Percentiles rank a stretch among this genome's conserved stretches.
Evolutionary conservation across 2,329 filamentous ascomycete species (phyloP).

Genomic region (Hymenoscyphus infarciens): DNA sequence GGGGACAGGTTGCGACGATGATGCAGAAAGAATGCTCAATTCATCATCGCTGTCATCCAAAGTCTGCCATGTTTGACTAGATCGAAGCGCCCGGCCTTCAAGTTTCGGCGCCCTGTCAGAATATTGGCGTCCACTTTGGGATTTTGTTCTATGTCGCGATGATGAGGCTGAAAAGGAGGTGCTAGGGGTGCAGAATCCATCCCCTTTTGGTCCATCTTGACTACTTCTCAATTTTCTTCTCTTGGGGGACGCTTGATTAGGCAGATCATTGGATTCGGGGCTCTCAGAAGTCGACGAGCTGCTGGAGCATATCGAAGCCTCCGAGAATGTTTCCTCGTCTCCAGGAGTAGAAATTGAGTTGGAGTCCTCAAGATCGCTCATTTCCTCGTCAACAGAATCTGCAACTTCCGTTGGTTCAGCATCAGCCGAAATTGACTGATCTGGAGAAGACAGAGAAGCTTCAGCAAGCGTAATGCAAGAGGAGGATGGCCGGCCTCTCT

Average conservation of each 20-base stretch:
- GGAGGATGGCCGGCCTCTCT: not conserved
- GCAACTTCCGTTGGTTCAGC: not conserved
- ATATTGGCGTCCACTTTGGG: not conserved
- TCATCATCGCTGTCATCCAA: conserved; percentile 34
- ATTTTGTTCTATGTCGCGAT: conserved; percentile 5
- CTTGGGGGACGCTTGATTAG: not conserved
- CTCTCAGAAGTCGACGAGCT: not conserved
- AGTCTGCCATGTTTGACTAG: conserved; percentile 23
- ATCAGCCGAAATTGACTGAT: no score
- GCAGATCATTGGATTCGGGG: not conserved
- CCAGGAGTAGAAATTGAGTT: conserved; percentile 1
- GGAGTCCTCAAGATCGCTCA: conserved; percentile 4
- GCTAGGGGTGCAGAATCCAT: not conserved
- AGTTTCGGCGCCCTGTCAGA: conserved; percentile 20
- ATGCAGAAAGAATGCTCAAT: conserved; percentile 27
- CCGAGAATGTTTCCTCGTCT: conserved; percentile 15
- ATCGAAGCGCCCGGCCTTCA: conserved; percentile 19
- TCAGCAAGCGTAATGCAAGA: not conserved
- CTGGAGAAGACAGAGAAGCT: no score
- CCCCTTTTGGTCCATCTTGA: not conserved
- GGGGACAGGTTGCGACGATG: conserved; percentile 17
- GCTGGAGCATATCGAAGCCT: conserved; percentile 9
- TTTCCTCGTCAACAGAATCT: not conserved
- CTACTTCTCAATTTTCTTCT: conserved; percentile 1
- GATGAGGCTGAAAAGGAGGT: conserved; percentile 15